These are phyloP conservation scores for Cercospora citrullina DNA, from an alignment of 2,329 filamentous ascomycete species.

Conservation along the genomic window DNA sequence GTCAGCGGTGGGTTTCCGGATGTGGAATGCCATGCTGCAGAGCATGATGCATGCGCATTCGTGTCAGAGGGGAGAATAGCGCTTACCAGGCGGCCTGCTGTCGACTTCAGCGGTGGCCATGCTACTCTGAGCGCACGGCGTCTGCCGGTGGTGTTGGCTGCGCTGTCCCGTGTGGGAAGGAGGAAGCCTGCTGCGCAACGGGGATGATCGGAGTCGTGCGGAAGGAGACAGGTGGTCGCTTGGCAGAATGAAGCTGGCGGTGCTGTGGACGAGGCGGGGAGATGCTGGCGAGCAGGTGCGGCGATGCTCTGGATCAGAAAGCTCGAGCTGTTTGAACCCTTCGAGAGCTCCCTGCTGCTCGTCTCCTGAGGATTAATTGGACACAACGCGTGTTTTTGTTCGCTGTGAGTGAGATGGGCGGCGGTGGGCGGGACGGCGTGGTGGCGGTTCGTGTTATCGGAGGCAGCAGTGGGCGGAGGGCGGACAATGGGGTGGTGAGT, in stretches of 20 bases:
- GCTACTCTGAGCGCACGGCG: not conserved
- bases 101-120: constrained; percentile 51
- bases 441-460: not conserved
- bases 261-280: not conserved
- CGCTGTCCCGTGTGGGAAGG: not conserved
- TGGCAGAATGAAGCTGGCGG: not conserved
- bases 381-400: not conserved
- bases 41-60: not conserved
- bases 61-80: not conserved
- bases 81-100: constrained; percentile 47
- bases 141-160: not conserved
- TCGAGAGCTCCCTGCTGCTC: not conserved
- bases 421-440: not conserved
- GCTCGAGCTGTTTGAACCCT: not conserved
- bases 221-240: not conserved
- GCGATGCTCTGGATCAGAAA: not conserved
- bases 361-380: not conserved
- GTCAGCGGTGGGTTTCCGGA: constrained; percentile 25
- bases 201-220: not conserved
- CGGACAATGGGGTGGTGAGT: not conserved
- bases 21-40: not conserved
- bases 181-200: constrained; percentile 1
- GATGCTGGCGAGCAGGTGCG: not conserved
- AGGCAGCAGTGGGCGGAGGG: not conserved
- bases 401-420: not conserved